Evolutionary conservation across 192 early-diverging fungal genomes (phyloP), one percentile per base, ranked within the genome.

Genomic region (Backusella mclennaniae): DNA sequence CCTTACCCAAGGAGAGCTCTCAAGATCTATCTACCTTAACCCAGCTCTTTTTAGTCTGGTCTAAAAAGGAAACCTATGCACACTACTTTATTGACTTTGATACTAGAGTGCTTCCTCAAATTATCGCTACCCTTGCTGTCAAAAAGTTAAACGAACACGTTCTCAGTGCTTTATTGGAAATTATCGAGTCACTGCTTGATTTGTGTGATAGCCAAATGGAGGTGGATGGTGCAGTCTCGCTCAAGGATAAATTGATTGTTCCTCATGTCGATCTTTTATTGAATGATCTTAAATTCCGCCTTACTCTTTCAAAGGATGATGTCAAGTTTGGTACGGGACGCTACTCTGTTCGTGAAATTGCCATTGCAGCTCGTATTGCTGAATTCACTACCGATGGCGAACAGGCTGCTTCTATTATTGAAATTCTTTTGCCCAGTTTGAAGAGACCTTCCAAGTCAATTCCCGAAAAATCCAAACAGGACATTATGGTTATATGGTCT

Each of bases 21-120:
- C 97, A 99, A 81, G 88, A 91, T 49, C 89, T 95, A 3, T 95
- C 93, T 1, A 85, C 91, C 0, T 80, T 97, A 29, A 84, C 98
- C 84, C 87, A 91, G 72, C 81, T 99, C 44, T 85, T 99, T 39
- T 75, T 81, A 8, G 84, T 89, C 3, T 99, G 97, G 97, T 85
- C 96, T 6, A 83, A 86, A 41, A 84, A 88, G 35, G 80, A 81
- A 26, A 75, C 83, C 6, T 96, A 96, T 83, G 80, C 90, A 0
- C 6, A 78, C 0, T 98, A 88, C 79, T 84, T 98, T 6, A 81
- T 87, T 39, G 84, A 88, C 11, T 88, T 91, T 76, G 88, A 94
- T 75, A 73, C 81, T 2, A 77, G 83, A 4, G 83, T 96, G 6
- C 59, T 99, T 14, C 86, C 90, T 63, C 88, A 89, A 72, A 73